These are phyloP conservation scores for Mycena vitilis DNA, from an alignment of 768 basidiomycete genomes.

Conservation along the genomic window DNA sequence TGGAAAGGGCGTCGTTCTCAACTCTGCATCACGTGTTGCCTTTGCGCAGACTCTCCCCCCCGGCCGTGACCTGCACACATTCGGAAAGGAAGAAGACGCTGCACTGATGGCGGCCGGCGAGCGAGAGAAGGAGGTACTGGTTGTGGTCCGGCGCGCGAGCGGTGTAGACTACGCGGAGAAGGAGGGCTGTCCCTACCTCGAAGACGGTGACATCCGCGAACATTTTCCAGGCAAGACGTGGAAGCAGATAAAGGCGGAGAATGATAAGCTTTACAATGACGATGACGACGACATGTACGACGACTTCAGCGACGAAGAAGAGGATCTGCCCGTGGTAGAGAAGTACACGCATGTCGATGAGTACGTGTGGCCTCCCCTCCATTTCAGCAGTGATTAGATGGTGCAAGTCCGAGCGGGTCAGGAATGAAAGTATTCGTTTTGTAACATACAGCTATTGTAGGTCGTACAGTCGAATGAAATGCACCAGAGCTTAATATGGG, in stretches of 20 bases:
- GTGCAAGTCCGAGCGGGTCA: no score
- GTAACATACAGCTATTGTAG: no score
- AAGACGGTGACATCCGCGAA: conserved; percentile 10
- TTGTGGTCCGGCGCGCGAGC: conserved; percentile 10
- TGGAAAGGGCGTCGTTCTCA: conserved; percentile 1
- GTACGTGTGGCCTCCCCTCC: conserved; percentile 21
- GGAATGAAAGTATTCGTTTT: no score
- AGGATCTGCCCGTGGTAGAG: conserved; percentile 1
- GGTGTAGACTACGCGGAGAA: conserved; percentile 13
- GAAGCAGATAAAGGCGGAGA: conserved; percentile 15
- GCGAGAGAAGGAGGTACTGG: conserved; percentile 18
- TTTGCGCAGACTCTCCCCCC: conserved; percentile 19
- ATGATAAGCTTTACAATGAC: not conserved
- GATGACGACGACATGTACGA: not conserved
- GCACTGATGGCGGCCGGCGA: conserved; percentile 17
- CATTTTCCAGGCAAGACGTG: not conserved
- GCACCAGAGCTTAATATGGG: no score
- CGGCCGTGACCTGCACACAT: not conserved
- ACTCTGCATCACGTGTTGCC: conserved; percentile 5
- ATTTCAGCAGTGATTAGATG: not conserved
- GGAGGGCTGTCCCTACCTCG: conserved; percentile 12
- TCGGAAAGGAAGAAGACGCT: not conserved
- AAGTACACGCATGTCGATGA: conserved; percentile 15
- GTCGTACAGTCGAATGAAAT: no score
- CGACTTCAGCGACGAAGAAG: conserved; percentile 2